A percentile compares a stretch with the other conserved stretches of the same genome.
Evolutionary conservation across 2,329 filamentous ascomycete species (phyloP).

Genomic region (Falciphora oryzae): DNA sequence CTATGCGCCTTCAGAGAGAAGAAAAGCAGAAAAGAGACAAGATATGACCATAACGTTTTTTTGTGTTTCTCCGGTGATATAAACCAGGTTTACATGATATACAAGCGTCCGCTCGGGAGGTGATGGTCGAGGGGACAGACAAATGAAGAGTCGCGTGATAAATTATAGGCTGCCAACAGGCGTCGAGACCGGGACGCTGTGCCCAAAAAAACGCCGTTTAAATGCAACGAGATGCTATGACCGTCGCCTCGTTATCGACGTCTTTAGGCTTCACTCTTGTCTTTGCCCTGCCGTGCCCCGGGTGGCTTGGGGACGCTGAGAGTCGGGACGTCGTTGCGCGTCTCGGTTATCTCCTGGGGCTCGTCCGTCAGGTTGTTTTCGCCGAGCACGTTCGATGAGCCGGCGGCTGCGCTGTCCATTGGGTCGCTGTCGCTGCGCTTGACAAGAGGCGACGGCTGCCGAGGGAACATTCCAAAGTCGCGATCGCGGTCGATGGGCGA

Average conservation of each 20-base stretch:
- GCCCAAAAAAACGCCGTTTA: neutral
- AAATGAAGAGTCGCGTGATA: neutral
- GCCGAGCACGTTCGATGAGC: conserved; percentile 16
- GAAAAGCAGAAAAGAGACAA: neutral
- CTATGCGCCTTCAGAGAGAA: neutral
- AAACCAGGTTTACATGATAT: neutral
- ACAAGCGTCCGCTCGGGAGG: neutral
- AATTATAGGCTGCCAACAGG: neutral
- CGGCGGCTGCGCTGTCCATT: neutral
- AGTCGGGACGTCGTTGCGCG: conserved; percentile 20
- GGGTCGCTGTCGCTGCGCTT: conserved; percentile 22
- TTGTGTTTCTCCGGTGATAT: neutral
- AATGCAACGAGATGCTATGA: neutral
- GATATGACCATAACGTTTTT: neutral
- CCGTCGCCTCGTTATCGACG: neutral
- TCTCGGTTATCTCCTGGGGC: conserved; percentile 26
- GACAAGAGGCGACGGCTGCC: conserved; percentile 24
- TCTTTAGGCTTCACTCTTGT: neutral
- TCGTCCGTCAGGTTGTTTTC: conserved; percentile 27
- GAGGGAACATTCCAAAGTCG: conserved; percentile 29
- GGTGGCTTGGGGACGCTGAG: conserved; percentile 12
- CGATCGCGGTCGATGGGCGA: conserved; percentile 55
- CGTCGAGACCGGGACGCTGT: neutral
- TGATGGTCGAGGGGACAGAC: neutral
- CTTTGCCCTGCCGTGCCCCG: neutral